Conservation (phyloP, 805 yeast species). For the Candida ponderosae region DNA sequence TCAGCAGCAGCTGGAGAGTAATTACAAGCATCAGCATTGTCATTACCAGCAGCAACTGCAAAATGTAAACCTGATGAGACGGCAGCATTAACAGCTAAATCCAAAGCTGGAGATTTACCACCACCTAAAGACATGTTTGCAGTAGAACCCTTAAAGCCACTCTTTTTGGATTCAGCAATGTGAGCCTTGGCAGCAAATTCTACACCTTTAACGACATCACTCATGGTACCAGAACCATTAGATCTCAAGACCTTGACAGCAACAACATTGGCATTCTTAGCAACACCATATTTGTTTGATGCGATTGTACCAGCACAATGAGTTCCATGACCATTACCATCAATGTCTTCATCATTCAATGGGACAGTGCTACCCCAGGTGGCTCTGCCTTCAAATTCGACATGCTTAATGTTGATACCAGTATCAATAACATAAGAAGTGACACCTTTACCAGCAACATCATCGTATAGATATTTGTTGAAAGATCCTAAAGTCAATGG, state of each 20-base stretch:
- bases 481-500: constrained; percentile 59
- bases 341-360: constrained; percentile 48
- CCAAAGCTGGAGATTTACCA: constrained; percentile 50
- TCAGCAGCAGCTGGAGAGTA: constrained; percentile 79
- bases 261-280: constrained; percentile 53
- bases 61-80: constrained; percentile 57
- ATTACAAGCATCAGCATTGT: constrained; percentile 63
- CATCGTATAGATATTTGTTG: constrained; percentile 67
- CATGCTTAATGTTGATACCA: constrained; percentile 55
- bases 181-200: constrained; percentile 62
- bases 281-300: constrained; percentile 68
- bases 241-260: constrained; percentile 67
- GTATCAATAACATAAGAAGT: constrained; percentile 78
- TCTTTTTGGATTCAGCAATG: constrained; percentile 23
- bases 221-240: constrained; percentile 59
- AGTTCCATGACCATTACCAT: constrained; percentile 82
- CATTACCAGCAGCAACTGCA: constrained; percentile 85
- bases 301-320: constrained; percentile 86
- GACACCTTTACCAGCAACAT: constrained; percentile 58
- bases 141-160: too few relatives aligned
- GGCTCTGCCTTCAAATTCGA: constrained; percentile 59
- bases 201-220: constrained; percentile 54
- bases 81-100: constrained; percentile 73
- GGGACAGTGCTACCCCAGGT: constrained; percentile 52
- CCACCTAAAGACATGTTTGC: constrained; percentile 83